These are phyloP conservation scores for Moesziomyces aphidis DNA, from an alignment of 1,284 basidiomycete species.

Conservation along the genomic window DNA sequence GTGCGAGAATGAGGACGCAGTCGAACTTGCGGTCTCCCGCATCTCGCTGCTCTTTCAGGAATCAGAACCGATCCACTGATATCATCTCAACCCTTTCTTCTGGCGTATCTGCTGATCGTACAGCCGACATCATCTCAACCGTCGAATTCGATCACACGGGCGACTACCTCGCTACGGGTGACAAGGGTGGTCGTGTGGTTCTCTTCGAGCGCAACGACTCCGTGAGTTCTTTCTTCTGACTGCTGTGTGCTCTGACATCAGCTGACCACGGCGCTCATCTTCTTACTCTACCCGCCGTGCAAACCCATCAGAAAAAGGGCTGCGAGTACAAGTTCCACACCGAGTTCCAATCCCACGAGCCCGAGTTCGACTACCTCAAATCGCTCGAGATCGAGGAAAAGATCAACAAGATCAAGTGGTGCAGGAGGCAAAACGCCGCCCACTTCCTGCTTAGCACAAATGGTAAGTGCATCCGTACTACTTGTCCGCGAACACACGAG, in stretches of 20 bases:
- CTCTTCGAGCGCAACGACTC: slow-evolving; percentile 98
- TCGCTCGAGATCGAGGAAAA: slow-evolving; percentile 99
- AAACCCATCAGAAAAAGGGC: slow-evolving; percentile 82
- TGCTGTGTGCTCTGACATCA: no score
- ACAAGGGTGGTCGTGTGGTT: slow-evolving; percentile 97
- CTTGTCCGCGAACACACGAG: slow-evolving; percentile 13
- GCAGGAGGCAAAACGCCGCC: slow-evolving; percentile 94
- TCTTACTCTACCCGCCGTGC: background rate
- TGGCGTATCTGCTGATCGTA: slow-evolving; percentile 70
- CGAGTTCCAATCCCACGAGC: slow-evolving; percentile 99
- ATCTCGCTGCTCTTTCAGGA: no score
- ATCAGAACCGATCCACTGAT: no score
- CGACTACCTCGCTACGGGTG: slow-evolving; percentile 98
- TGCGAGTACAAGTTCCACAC: slow-evolving; percentile 99
- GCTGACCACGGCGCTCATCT: no score
- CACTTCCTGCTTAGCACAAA: slow-evolving; percentile 98
- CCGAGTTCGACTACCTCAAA: slow-evolving; percentile 99
- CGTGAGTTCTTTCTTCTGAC: slow-evolving; percentile 73
- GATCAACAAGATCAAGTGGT: slow-evolving; percentile 99
- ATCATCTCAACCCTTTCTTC: background rate
- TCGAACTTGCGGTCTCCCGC: no score
- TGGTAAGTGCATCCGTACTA: slow-evolving; percentile 69
- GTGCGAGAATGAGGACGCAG: no score
- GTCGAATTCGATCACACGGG: slow-evolving; percentile 99
- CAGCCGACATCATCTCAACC: slow-evolving; percentile 81